phyloP scores from a whole-genome alignment of 2,329 filamentous ascomycete species.

The Cercospora sp. region DNA sequence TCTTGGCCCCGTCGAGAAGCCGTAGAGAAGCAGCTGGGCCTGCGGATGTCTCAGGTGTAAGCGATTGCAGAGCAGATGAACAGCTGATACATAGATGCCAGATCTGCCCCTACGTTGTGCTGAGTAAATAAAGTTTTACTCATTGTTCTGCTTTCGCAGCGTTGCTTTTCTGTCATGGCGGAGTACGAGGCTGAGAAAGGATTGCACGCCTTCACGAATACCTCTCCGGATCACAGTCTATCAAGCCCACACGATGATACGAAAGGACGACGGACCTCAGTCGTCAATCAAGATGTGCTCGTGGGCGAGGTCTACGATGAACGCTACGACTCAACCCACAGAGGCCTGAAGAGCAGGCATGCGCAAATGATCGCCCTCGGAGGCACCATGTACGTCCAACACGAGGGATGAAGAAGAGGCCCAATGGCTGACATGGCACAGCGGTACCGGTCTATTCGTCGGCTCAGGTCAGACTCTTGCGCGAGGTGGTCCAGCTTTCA shows the following conservation, averaged over 20 bases:
- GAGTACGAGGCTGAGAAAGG: slow-evolving; percentile 19
- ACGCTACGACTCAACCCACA: slow-evolving; percentile 43
- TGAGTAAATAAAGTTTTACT: neutral
- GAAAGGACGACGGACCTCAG: slow-evolving; percentile 19
- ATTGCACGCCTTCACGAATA: neutral
- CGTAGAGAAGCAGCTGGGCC: neutral
- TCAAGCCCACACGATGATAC: slow-evolving; percentile 18
- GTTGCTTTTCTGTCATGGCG: slow-evolving; percentile 4
- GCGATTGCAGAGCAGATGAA: neutral
- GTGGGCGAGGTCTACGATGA: slow-evolving; percentile 30
- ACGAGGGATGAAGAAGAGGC: neutral
- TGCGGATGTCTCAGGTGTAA: neutral
- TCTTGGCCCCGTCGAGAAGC: slow-evolving; percentile 1
- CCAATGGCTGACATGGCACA: slow-evolving; percentile 19
- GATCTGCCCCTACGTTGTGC: neutral
- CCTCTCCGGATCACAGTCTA: slow-evolving; percentile 4
- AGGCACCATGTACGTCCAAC: slow-evolving; percentile 31
- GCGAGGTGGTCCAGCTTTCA: slow-evolving; percentile 44
- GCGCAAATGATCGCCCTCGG: slow-evolving; percentile 41
- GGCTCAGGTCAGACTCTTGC: slow-evolving; percentile 42
- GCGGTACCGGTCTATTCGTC: slow-evolving; percentile 43
- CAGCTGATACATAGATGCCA: neutral
- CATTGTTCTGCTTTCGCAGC: neutral
- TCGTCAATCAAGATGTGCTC: slow-evolving; percentile 28
- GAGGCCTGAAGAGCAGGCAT: slow-evolving; percentile 45